These are phyloP conservation scores for Limtongia smithiae DNA, from an alignment of 805 yeast genomes.

Conservation along the genomic window DNA sequence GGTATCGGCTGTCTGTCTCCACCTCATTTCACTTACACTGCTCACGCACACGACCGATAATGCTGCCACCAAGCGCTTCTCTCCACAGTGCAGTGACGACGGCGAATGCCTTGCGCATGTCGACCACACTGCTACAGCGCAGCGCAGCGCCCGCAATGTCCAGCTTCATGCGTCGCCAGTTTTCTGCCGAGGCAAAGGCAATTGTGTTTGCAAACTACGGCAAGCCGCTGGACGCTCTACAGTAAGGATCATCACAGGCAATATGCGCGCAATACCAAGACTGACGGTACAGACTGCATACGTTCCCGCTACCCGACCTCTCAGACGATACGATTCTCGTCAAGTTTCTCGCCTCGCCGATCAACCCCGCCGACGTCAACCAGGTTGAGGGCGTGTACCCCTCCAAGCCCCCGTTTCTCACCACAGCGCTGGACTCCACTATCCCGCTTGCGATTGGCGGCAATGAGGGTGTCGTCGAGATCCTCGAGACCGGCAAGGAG, in stretches of 20 bases:
- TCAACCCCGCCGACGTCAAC: slow-evolving; percentile 86
- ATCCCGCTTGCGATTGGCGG: slow-evolving; percentile 81
- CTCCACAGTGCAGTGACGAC: neutral
- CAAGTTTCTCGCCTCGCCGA: slow-evolving; percentile 72
- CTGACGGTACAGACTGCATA: slow-evolving; percentile 34
- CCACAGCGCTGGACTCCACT: slow-evolving; percentile 47
- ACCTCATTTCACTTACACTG: too few species aligned
- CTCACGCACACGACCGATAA: too few species aligned
- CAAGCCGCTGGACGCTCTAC: slow-evolving; percentile 41
- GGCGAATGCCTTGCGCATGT: neutral
- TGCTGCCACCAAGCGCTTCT: neutral
- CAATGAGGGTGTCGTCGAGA: slow-evolving; percentile 87
- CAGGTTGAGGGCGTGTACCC: slow-evolving; percentile 88
- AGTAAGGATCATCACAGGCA: slow-evolving; percentile 12
- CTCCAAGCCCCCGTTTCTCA: slow-evolving; percentile 59
- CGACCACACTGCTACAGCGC: too few species aligned
- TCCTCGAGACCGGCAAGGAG: slow-evolving; percentile 63
- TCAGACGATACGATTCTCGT: slow-evolving; percentile 48
- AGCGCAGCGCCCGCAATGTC: too few species aligned
- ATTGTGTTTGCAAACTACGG: slow-evolving; percentile 69
- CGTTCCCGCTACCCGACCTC: slow-evolving; percentile 38
- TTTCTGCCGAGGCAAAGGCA: slow-evolving; percentile 50
- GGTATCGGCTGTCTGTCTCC: too few species aligned
- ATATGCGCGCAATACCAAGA: neutral
- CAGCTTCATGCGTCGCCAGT: slow-evolving; percentile 11